Percentiles rank a stretch among this genome's conserved stretches.
phyloP scores from a whole-genome alignment of 2,329 filamentous ascomycete species.

The Parastagonospora avenae region DNA sequence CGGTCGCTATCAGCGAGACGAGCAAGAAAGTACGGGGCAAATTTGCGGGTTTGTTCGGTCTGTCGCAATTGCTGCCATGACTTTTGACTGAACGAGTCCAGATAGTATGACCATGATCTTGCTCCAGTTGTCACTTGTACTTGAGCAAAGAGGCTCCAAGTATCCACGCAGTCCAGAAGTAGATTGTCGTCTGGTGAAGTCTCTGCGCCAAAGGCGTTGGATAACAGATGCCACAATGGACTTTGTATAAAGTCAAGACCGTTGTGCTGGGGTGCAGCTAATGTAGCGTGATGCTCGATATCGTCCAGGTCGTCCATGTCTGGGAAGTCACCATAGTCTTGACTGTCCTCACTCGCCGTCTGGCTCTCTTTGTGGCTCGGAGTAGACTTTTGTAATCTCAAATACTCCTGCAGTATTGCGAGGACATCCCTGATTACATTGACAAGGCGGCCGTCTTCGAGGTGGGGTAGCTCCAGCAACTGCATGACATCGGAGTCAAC shows the following conservation, averaged over 20 bases:
- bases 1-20: conserved; percentile 47
- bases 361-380: conserved; percentile 37
- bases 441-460: conserved; percentile 51
- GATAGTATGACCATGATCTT: conserved; percentile 61
- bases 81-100: conserved; percentile 59
- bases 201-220: conserved; percentile 67
- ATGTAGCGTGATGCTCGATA: conserved; percentile 19
- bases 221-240: conserved; percentile 60
- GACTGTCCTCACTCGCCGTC: conserved; percentile 61
- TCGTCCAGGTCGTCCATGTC: conserved; percentile 56
- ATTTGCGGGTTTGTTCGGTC: conserved; percentile 54
- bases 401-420: conserved; percentile 53
- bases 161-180: conserved; percentile 58
- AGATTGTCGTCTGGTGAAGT: conserved; percentile 57
- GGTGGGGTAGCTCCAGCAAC: conserved; percentile 59
- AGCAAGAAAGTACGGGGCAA: conserved; percentile 52
- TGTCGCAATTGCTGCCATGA: conserved; percentile 56
- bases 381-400: conserved; percentile 15
- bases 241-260: conserved; percentile 52
- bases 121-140: conserved; percentile 51
- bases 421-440: conserved; percentile 57
- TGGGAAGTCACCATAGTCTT: conserved; percentile 66
- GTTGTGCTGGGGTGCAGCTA: conserved; percentile 7
- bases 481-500: conserved; percentile 51
- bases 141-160: conserved; percentile 59